Evolutionary conservation across 768 basidiomycete species (phyloP), one percentile per base, ranked within the genome.

Genomic region (Auricularia cornea): DNA sequence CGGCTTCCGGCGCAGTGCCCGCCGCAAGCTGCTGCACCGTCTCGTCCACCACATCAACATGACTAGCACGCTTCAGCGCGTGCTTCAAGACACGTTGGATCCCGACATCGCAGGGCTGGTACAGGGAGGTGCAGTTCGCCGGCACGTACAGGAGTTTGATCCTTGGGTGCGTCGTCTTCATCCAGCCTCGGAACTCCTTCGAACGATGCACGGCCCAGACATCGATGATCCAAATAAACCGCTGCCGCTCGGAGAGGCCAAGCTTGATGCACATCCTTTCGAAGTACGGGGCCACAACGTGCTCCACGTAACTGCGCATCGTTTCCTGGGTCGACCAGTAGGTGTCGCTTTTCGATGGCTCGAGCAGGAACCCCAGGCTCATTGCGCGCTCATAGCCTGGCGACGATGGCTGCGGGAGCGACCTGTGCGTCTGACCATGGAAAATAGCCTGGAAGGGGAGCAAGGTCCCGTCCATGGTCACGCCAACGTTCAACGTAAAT

Each of bases 361-460:
- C 64, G 16, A 77, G 69, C 0, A 23, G 56, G 30, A 73, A 72
- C 0, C 74, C 71, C 0, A 65, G 63, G 3, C 67, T 44, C 2
- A 64, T 60, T 1, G 69, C 67, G 38, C 75, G 71, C 1, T 64
- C 56, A 61, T 74, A 70, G 29, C 61, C 20, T 1, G 28, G 64
- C 0, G 72, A 30, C 0, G n/a, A 44, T n/a, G 62, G n/a, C 0
- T 51, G 63, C 1, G 77, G 77, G 18, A 65, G 62, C 0, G 75
- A 76, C 0, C 20, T 28, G 1, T 23, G 35, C 1, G 72, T 70
- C 40, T 68, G 67, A 3, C 78, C 79, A 2, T 59, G 8, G 60
- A 70, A 79, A n/a, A 81, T 73, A 0, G 72, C 70, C 61, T 80
- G 79, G 41, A 78, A 70, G 10, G 76, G 78, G 3, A 80, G 69